These are phyloP conservation scores for Talinum fruticosum DNA, from an alignment of 148 eudicot genomes.

Conservation along the genomic window DNA sequence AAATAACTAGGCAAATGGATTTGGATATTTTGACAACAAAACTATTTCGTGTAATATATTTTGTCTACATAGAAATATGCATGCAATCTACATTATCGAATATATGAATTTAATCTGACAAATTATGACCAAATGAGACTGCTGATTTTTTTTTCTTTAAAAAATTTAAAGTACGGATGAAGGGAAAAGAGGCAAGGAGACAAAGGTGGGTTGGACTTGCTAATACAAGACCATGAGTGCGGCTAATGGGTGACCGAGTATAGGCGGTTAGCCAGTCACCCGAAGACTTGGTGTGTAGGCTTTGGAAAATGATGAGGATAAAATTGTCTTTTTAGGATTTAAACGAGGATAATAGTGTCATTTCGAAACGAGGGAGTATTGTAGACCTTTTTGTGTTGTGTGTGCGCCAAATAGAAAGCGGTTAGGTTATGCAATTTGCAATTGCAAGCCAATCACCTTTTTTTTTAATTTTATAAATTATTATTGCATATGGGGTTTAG, in stretches of 20 bases:
- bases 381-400: not conserved
- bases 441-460: not conserved
- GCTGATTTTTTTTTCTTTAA: no score
- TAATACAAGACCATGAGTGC: not conserved
- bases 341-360: not conserved
- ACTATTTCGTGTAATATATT: no score
- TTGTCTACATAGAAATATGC: no score
- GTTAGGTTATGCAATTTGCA: conserved; percentile 8
- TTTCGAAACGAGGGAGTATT: not conserved
- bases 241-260: not conserved
- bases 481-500: not conserved
- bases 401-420: not conserved
- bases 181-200: not conserved
- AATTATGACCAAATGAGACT: no score
- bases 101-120: no score
- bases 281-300: not conserved
- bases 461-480: not conserved
- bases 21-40: no score
- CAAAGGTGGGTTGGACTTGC: not conserved
- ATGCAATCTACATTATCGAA: no score
- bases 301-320: not conserved
- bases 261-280: conserved; percentile 1
- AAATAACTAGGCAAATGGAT: no score
- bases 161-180: no score
- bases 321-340: not conserved